Percentiles rank a stretch among this genome's conserved stretches.
phyloP scores from a whole-genome alignment of 2,329 filamentous ascomycete genomes.

The Aspergillus jensenii region DNA sequence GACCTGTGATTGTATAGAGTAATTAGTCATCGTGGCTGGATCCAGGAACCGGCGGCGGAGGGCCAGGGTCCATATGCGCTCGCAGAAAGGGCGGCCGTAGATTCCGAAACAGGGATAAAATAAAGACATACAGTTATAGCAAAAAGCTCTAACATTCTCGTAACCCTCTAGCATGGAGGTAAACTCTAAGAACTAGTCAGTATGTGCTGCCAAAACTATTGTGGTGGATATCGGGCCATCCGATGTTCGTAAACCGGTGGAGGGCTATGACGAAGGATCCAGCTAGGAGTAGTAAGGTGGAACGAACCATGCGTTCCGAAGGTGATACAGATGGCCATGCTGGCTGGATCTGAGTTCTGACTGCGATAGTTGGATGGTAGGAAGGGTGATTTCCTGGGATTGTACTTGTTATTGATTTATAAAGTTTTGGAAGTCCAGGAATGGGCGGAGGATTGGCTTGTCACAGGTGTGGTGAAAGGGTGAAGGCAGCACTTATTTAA shows the following conservation, averaged over 20 bases:
- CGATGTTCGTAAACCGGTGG: neutral
- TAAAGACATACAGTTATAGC: constrained; percentile 43
- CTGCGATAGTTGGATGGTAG: neutral
- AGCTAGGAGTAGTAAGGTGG: neutral
- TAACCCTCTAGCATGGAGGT: constrained; percentile 46
- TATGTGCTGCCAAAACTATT: neutral
- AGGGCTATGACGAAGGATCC: constrained; percentile 4
- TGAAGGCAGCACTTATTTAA: constrained; percentile 30
- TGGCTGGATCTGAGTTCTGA: neutral
- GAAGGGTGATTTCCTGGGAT: neutral
- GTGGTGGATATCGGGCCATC: neutral
- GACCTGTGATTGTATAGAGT: constrained; percentile 23
- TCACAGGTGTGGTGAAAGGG: neutral
- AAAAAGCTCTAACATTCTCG: constrained; percentile 47
- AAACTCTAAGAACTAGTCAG: constrained; percentile 36
- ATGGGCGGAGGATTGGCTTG: neutral
- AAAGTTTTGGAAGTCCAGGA: neutral
- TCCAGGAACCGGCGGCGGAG: neutral
- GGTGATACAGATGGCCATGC: constrained; percentile 45
- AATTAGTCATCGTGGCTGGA: neutral
- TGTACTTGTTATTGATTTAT: neutral
- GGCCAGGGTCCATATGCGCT: no score
- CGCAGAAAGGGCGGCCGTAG: neutral
- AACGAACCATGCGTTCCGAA: constrained; percentile 43
- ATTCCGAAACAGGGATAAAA: neutral